Base-by-base conservation (phyloP, 2,329 filamentous ascomycete genomes). In the Trichoderma guizhouense region DNA sequence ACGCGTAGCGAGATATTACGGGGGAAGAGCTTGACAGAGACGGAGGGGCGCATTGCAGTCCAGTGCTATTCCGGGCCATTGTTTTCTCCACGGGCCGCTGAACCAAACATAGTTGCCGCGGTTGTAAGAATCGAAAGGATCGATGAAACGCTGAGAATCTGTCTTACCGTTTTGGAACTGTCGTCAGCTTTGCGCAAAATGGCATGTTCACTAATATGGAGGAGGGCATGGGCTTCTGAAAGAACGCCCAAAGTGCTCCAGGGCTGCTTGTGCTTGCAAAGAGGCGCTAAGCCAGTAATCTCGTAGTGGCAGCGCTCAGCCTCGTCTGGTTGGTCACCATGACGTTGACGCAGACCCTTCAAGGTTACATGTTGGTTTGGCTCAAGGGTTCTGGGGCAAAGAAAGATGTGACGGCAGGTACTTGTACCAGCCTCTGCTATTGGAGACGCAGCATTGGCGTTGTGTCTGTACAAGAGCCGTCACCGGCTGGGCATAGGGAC, bases 241-340 rank as follows among this genome's bases (percentile, higher is more conserved):
- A 21, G 36, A 51, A 14, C 7, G 36, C 32, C 32, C 58, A 36
- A 14, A 21, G 30, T 18, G 39, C 15, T 43, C 39, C 39, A n/a
- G 39, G 39, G 34, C 32, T 62, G 21, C 58, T 36, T 28, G 53
- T n/a, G 32, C 32, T 61, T 9, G 8, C 12, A 7, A 60, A 30
- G 26, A 60, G 30, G 43, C 53, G 30, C 64, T 67, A 67, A 39
- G 32, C 64, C 32, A 24, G 47, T 39, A 66, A 58, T 55, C 15
- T 53, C 64, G 34, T 58, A 43, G 34, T 43, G 51, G 18, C 51
- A 30, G 24, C 65, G 14, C 53, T 58, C 66, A 69, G 66, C 55
- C 66, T 69, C 66, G 55, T 32, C 26, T 51, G 51, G 36, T 43
- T 69, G 66, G 66, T 69, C 66, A 69, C 55, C 55, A 69, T 69